phyloP scores from a whole-genome alignment of 768 basidiomycete genomes.

The Boletales sp. region DNA sequence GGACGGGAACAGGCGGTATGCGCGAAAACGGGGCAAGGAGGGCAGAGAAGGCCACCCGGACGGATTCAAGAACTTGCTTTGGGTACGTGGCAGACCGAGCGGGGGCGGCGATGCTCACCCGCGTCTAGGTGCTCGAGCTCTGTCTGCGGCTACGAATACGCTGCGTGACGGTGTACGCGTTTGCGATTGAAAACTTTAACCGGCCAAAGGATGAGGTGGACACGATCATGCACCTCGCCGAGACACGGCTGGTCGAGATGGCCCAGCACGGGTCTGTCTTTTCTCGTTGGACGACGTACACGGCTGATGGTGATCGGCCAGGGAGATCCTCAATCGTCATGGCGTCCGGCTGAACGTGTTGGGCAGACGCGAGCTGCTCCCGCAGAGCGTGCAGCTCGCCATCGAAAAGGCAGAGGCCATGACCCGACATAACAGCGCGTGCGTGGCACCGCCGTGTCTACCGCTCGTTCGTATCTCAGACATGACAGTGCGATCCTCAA shows the following conservation, averaged over 20 bases:
- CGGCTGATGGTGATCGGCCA: slow-evolving; percentile 23
- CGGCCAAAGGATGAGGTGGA: slow-evolving; percentile 82
- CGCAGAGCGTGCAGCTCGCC: slow-evolving; percentile 66
- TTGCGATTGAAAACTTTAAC: slow-evolving; percentile 96
- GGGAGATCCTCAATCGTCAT: slow-evolving; percentile 75
- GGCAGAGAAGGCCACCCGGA: slow-evolving; percentile 77
- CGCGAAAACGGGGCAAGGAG: slow-evolving; percentile 60
- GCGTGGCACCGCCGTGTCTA: neutral
- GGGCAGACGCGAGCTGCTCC: slow-evolving; percentile 73
- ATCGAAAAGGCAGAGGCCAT: slow-evolving; percentile 68
- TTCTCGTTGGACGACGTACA: too few relatives aligned
- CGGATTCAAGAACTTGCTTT: slow-evolving; percentile 75
- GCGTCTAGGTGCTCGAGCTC: slow-evolving; percentile 73
- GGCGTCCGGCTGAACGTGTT: slow-evolving; percentile 83
- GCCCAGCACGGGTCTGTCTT: slow-evolving; percentile 70
- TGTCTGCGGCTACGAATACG: slow-evolving; percentile 76
- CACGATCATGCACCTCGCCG: slow-evolving; percentile 81
- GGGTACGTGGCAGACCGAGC: too few relatives aligned
- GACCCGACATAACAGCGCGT: slow-evolving; percentile 75
- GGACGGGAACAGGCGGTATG: slow-evolving; percentile 95
- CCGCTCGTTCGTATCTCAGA: neutral
- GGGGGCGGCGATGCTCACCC: too few relatives aligned
- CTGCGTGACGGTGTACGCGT: slow-evolving; percentile 95
- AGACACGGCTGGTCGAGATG: slow-evolving; percentile 73
- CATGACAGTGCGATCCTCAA: slow-evolving; percentile 76